Evolutionary conservation across 1,284 basidiomycete species (phyloP).

Genomic region (Thecaphora thlaspeos): DNA sequence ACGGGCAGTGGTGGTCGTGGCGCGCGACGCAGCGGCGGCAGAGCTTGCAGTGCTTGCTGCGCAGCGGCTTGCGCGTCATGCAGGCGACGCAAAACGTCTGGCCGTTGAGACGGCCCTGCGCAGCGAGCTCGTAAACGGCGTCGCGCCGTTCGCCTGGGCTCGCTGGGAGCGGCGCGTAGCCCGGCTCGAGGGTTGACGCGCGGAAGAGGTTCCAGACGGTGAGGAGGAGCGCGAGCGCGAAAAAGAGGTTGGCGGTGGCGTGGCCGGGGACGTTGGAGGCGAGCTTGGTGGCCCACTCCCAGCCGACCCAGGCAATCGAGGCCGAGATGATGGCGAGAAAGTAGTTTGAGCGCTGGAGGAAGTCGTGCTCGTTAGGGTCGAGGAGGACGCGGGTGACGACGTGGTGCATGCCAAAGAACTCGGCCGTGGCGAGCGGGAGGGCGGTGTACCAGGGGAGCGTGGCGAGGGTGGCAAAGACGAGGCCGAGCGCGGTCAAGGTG

Average conservation of each 20-base stretch:
- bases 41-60: slow-evolving; percentile 90
- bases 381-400: slow-evolving; percentile 59
- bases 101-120: slow-evolving; percentile 82
- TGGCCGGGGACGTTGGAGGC: slow-evolving; percentile 59
- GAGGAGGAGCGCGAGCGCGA: slow-evolving; percentile 69
- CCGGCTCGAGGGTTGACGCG: slow-evolving; percentile 82
- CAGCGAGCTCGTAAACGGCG: slow-evolving; percentile 65
- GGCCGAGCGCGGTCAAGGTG: slow-evolving; percentile 74
- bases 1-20: slow-evolving; percentile 76
- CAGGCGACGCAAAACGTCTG: slow-evolving; percentile 94
- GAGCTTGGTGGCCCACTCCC: slow-evolving; percentile 72
- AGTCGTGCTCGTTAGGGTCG: slow-evolving; percentile 35
- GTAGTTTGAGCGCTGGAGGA: slow-evolving; percentile 67
- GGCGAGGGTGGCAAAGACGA: slow-evolving; percentile 78
- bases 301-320: slow-evolving; percentile 82
- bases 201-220: slow-evolving; percentile 89
- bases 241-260: slow-evolving; percentile 72
- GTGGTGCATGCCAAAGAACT: slow-evolving; percentile 90
- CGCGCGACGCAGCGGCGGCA: slow-evolving; percentile 83
- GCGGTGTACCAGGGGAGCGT: slow-evolving; percentile 87
- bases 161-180: slow-evolving; percentile 74
- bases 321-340: slow-evolving; percentile 85
- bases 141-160: slow-evolving; percentile 35
- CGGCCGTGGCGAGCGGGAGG: slow-evolving; percentile 74
- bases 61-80: slow-evolving; percentile 86